A percentile compares a stretch with the other conserved stretches of the same genome.
These are phyloP conservation scores for Cucurbita moschata DNA, from an alignment of 306 rosid species.

Conservation along the genomic window DNA sequence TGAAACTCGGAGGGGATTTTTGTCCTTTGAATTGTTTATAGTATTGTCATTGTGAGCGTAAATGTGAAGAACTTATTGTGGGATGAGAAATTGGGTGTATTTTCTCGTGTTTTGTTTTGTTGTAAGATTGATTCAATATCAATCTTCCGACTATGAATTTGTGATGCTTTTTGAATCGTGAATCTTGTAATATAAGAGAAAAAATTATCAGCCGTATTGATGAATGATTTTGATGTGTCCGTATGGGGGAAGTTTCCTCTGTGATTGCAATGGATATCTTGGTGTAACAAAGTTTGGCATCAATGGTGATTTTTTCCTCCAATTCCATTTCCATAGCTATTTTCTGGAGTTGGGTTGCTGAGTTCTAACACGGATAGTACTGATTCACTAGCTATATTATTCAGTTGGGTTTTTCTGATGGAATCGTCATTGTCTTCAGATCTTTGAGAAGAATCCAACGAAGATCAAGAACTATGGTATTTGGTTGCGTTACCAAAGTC, in stretches of 20 bases:
- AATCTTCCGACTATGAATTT: neutral
- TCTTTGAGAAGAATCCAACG: constrained; percentile 83
- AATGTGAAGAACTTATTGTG: neutral
- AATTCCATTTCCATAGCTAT: neutral
- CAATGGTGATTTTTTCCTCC: neutral
- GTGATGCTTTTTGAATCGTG: neutral
- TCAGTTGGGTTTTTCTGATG: neutral
- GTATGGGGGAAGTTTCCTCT: neutral
- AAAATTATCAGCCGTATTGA: neutral
- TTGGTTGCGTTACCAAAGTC: constrained; percentile 80
- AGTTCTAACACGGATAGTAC: neutral
- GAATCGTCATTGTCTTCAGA: constrained; percentile 22
- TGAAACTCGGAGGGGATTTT: neutral
- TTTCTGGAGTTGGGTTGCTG: neutral
- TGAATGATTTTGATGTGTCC: neutral
- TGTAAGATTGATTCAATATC: neutral
- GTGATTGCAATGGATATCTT: neutral
- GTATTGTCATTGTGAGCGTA: neutral
- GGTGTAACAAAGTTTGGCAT: neutral
- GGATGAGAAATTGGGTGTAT: neutral
- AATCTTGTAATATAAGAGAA: neutral
- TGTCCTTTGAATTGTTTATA: too few relatives aligned
- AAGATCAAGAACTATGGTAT: constrained; percentile 72
- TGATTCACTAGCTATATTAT: neutral
- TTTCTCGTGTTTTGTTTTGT: neutral